These are phyloP conservation scores for Ceratocystis smalleyi DNA, from an alignment of 2,329 filamentous ascomycete species.

Conservation along the genomic window DNA sequence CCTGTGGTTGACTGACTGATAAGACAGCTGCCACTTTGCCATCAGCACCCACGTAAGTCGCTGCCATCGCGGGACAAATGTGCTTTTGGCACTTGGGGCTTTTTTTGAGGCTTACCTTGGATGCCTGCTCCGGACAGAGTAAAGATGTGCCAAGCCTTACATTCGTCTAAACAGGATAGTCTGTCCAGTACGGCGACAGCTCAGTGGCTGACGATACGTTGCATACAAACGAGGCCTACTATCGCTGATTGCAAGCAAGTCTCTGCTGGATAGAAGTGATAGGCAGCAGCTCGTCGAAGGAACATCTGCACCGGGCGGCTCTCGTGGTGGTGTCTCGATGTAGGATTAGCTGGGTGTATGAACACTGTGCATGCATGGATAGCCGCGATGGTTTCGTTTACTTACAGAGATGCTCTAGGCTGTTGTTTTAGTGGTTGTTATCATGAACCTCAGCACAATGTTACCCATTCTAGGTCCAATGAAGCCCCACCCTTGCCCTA, in stretches of 20 bases:
- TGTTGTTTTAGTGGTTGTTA: background rate
- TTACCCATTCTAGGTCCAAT: background rate
- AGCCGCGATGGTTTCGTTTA: background rate
- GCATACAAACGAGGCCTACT: conserved; percentile 1
- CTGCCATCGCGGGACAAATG: background rate
- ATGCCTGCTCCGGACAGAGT: background rate
- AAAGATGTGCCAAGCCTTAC: conserved; percentile 1
- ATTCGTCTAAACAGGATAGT: background rate
- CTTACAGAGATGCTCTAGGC: background rate
- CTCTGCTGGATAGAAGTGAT: background rate
- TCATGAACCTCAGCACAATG: background rate
- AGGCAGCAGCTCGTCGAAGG: background rate
- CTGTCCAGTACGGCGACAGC: background rate
- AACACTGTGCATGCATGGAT: background rate
- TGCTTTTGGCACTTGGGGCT: background rate
- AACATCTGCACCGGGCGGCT: background rate
- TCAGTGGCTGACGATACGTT: background rate
- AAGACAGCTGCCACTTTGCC: background rate
- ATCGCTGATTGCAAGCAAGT: background rate
- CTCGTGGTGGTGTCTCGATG: background rate
- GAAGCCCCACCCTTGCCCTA: background rate
- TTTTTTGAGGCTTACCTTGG: background rate
- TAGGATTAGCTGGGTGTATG: background rate
- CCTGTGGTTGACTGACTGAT: background rate
- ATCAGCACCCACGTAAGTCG: background rate